These are phyloP conservation scores for Scheffersomyces lignicola DNA, from an alignment of 1,139 yeast genomes.

Conservation along the genomic window DNA sequence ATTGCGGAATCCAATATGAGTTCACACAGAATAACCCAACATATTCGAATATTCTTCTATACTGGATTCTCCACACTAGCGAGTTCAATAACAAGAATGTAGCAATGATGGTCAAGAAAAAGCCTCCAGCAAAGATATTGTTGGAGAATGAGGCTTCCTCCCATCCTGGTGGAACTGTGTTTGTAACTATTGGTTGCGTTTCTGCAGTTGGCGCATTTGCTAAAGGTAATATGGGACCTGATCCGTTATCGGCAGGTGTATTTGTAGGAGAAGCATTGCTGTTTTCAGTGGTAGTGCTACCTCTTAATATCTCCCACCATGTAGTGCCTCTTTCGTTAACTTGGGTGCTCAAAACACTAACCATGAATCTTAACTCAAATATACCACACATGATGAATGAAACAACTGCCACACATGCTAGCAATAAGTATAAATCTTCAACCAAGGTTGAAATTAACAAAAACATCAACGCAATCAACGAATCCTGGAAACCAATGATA, in stretches of 20 bases:
- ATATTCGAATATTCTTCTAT: conserved; percentile 61
- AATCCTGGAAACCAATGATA: conserved; percentile 74
- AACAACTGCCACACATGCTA: conserved; percentile 69
- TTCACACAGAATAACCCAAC: conserved; percentile 50
- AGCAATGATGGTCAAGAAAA: conserved; percentile 57
- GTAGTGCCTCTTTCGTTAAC: conserved; percentile 67
- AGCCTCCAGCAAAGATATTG: conserved; percentile 60
- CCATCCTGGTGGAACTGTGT: conserved; percentile 14
- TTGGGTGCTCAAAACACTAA: conserved; percentile 70
- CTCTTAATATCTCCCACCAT: conserved; percentile 64
- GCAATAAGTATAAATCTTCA: conserved; percentile 60
- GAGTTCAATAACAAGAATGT: conserved; percentile 61
- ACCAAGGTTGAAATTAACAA: conserved; percentile 58
- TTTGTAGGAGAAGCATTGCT: conserved; percentile 10
- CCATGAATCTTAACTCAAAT: conserved; percentile 77
- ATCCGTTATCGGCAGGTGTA: conserved; percentile 9
- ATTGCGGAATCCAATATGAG: conserved; percentile 92
- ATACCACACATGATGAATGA: conserved; percentile 70
- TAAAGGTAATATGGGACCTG: conserved; percentile 14
- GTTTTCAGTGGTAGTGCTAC: conserved; percentile 24
- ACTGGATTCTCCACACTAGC: conserved; percentile 59
- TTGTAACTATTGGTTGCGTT: conserved; percentile 5
- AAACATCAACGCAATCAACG: conserved; percentile 62
- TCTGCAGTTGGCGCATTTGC: conserved; percentile 13
- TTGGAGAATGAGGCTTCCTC: conserved; percentile 63